Evolutionary conservation across 225 moss, liverwort and hornwort genomes (phyloP).

Genomic region (Asterella californica): DNA sequence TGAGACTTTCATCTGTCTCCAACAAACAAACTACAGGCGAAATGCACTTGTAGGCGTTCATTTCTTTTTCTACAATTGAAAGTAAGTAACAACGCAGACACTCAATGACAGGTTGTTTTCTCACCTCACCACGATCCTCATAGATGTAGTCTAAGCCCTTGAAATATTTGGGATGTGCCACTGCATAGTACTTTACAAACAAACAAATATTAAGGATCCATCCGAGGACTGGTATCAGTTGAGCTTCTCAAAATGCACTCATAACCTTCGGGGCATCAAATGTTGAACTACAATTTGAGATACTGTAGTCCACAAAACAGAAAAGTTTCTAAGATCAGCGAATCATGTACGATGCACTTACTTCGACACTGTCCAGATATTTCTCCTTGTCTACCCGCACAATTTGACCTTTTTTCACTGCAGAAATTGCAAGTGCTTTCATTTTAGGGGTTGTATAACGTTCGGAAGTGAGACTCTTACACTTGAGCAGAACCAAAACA

Average conservation of each 20-base stretch:
- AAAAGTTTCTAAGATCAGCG: background rate
- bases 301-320: background rate
- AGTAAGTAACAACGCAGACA: background rate
- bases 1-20: background rate
- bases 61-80: no score
- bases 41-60: background rate
- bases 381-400: constrained; percentile 94
- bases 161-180: constrained; percentile 81
- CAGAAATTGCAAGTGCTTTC: background rate
- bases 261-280: background rate
- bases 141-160: constrained; percentile 97
- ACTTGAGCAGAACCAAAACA: background rate
- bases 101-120: background rate
- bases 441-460: background rate
- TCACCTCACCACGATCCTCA: constrained; percentile 97
- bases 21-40: background rate
- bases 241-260: background rate
- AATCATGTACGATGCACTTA: constrained; percentile 29
- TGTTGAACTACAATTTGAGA: background rate
- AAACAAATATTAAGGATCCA: background rate
- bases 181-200: constrained; percentile 75
- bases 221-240: background rate
- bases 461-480: background rate
- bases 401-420: constrained; percentile 95
- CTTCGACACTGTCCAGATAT: constrained; percentile 87